Evolutionary conservation across 2,329 filamentous ascomycete genomes (phyloP), one percentile per base, ranked within the genome.

Genomic region (Cordyceps javanica): DNA sequence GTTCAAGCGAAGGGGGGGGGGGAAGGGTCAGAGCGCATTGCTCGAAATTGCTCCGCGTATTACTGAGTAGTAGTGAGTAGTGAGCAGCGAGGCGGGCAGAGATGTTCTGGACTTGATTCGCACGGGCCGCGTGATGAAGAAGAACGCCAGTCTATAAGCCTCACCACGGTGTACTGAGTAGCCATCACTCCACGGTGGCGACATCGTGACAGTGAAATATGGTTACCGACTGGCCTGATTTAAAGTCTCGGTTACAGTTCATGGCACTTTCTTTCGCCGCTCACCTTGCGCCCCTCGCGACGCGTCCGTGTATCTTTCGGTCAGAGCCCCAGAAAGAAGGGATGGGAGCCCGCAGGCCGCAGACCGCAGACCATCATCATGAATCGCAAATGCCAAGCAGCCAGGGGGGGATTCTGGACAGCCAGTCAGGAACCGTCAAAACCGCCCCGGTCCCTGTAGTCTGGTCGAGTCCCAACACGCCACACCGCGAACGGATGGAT

Each of bases 121-220:
- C 50, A 42, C 50, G 26, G 50, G 50, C 50, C 50, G 50, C 50
- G 36, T 41, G 50, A 13, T 53, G 50, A 53, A 53, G 50, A 42
- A 32, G 28, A 5, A 52, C 16, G 34, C 36, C 11, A 19, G n/a
- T 28, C n/a, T 51, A 13, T 28, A 48, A 32, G n/a, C n/a, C 26
- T 32, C n/a, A 7, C 11, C 30, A 6, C 30, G 6, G 30, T 6
- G 11, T 32, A 11, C 6, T 6, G 6, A 32, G 11, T 32, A 32
- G 30, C 30, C n/a, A n/a, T 32, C 6, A 32, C 6, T 32, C 30
- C 11, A 32, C 11, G 30, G 30, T 6, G 30, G 6, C 11, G 30
- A 11, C 11, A 11, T 6, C 30, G 6, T 32, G 30, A 32, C n/a
- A 32, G 30, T 32, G 30, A 32, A 32, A n/a, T n/a, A n/a, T n/a